Conservation (phyloP, 345 rosid species). For the Boechera retrofracta region DNA sequence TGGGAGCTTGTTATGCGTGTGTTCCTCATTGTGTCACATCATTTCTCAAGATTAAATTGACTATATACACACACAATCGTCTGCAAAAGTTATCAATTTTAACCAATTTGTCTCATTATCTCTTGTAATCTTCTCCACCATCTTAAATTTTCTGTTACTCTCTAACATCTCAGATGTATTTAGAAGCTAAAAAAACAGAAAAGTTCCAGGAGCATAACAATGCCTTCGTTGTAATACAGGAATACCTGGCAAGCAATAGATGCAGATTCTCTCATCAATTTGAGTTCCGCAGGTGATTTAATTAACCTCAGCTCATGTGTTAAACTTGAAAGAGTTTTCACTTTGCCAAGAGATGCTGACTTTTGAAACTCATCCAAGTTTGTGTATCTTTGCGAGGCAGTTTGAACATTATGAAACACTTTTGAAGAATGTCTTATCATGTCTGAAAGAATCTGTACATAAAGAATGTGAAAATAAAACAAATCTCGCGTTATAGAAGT, state of each 20-base stretch:
- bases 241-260: conserved; percentile 95
- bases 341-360: conserved; percentile 58
- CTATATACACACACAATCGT: conserved; percentile 4
- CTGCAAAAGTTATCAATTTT: conserved; percentile 8
- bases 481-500: neutral
- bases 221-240: conserved; percentile 4
- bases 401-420: conserved; percentile 76
- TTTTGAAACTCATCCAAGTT: conserved; percentile 68
- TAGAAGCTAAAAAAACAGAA: conserved; percentile 15
- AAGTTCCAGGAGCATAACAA: neutral
- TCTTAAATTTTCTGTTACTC: neutral
- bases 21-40: neutral
- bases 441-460: conserved; percentile 79
- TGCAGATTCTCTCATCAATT: conserved; percentile 93
- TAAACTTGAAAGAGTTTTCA: conserved; percentile 62
- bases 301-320: conserved; percentile 79
- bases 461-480: conserved; percentile 10
- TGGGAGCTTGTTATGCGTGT: neutral
- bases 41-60: neutral
- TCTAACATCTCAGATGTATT: conserved; percentile 7
- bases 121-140: neutral
- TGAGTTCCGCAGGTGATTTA: conserved; percentile 88
- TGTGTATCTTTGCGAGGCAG: conserved; percentile 66
- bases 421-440: conserved; percentile 73
- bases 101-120: neutral